Base-by-base conservation (phyloP, 805 yeast genomes). In the Jamesozyma jinghongensis region DNA sequence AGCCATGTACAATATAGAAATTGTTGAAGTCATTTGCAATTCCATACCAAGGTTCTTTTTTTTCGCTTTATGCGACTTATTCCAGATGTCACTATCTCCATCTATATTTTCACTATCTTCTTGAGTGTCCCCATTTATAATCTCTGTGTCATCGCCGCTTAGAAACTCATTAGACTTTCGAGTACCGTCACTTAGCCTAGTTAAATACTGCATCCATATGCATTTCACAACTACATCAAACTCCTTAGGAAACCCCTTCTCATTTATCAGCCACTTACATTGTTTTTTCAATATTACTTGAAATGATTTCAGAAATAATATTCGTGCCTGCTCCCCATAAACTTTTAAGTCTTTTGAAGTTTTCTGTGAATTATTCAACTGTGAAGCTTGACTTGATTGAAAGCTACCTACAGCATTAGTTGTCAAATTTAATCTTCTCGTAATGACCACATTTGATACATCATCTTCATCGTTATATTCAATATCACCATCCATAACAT, bases 381-480 rank as follows among this genome's bases (percentile, higher is more conserved):
- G 63, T 3, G 62, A 57, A 29, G 58, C 43, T 35, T 45, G 51
- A 41, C 54, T 56, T 13, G 59, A 56, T 45, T 60, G 67, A 33
- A 66, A 56, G 54, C 54, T 42, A 52, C 74, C 57, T 16, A 68
- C 51, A 44, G 63, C 68, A 44, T 59, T 62, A n/a, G 66, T 63
- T 16, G 75, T 72, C 27, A 77, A 62, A 38, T 73, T 75, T 20
- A 81, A 54, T 42, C 85, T 66, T 52, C 75, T 68, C 4, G 85
- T 77, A 11, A 67, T 64, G 11, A 70, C 70, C n/a, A 58, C 58
- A 11, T 46, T 49, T 7, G 49, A 48, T 25, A 61, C 81, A 44
- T 79, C 90, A n/a, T 81, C 87, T 36, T 85, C 95, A 52, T 85
- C 90, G 47, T 83, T 84, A 46, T 77, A 69, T 57, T 85, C 94